phyloP scores from a whole-genome alignment of 345 rosid species.

The Turnera subulata region DNA sequence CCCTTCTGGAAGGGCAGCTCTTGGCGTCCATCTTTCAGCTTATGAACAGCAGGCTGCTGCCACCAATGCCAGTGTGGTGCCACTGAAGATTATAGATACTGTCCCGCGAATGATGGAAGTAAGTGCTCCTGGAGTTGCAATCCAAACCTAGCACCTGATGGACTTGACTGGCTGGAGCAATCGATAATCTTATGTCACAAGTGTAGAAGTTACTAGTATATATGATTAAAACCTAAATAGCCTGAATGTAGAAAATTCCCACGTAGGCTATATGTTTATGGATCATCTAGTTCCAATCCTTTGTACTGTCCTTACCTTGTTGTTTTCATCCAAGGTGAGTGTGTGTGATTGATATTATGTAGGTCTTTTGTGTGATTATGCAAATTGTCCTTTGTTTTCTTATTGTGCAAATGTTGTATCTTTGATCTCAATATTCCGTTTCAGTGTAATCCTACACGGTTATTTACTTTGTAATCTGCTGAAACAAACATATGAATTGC shows the following conservation, averaged over 20 bases:
- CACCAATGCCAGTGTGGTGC: constrained; percentile 19
- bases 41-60: constrained; percentile 37
- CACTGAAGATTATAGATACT: constrained; percentile 35
- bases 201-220: too few relatives aligned
- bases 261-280: too few relatives aligned
- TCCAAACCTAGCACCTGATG: constrained; percentile 33
- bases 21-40: constrained; percentile 80
- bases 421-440: too few relatives aligned
- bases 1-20: constrained; percentile 94
- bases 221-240: not conserved
- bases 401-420: too few relatives aligned
- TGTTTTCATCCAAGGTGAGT: constrained; percentile 7
- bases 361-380: not conserved
- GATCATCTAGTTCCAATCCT: not conserved
- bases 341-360: not conserved
- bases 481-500: too few relatives aligned
- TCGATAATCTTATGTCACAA: too few relatives aligned
- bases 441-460: too few relatives aligned
- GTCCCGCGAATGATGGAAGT: constrained; percentile 45
- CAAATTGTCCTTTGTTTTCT: not conserved
- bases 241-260: not conserved
- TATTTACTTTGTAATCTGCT: too few relatives aligned
- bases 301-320: not conserved
- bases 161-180: too few relatives aligned
- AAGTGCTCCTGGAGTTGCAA: constrained; percentile 40